Conservation (phyloP, 805 yeast genomes). For the Wickerhamomyces rabaulensis region DNA sequence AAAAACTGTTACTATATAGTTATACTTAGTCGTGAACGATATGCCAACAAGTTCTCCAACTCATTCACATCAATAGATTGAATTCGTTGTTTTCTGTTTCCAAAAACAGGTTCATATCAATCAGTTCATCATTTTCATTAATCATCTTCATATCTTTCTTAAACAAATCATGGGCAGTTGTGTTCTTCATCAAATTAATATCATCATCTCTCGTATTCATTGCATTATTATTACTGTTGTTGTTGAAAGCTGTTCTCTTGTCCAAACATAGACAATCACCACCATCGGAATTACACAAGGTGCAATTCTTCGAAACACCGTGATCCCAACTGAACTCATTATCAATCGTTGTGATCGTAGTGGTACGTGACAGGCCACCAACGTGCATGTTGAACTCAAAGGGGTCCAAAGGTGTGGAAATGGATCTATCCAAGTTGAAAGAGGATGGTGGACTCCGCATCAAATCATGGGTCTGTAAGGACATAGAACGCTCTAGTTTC, state of each 20-base stretch:
- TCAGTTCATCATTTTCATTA: constrained; percentile 10
- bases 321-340: constrained; percentile 2
- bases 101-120: constrained; percentile 6
- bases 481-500: constrained; percentile 15
- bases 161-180: neutral
- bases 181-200: neutral
- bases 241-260: neutral
- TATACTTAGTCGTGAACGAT: neutral
- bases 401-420: neutral
- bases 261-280: constrained; percentile 15
- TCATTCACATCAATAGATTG: neutral
- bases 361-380: constrained; percentile 10
- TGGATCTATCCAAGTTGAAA: constrained; percentile 2
- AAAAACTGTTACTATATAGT: neutral
- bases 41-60: too few species aligned
- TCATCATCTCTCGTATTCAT: neutral
- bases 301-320: constrained; percentile 8
- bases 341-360: constrained; percentile 17
- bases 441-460: constrained; percentile 8
- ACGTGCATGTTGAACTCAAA: neutral
- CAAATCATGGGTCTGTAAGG: constrained; percentile 9
- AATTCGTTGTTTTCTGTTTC: neutral
- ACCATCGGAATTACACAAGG: constrained; percentile 11
- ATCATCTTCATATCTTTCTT: constrained; percentile 4
- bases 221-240: neutral